These are phyloP conservation scores for Podospora australis DNA, from an alignment of 495 filamentous ascomycete genomes.

Conservation along the genomic window DNA sequence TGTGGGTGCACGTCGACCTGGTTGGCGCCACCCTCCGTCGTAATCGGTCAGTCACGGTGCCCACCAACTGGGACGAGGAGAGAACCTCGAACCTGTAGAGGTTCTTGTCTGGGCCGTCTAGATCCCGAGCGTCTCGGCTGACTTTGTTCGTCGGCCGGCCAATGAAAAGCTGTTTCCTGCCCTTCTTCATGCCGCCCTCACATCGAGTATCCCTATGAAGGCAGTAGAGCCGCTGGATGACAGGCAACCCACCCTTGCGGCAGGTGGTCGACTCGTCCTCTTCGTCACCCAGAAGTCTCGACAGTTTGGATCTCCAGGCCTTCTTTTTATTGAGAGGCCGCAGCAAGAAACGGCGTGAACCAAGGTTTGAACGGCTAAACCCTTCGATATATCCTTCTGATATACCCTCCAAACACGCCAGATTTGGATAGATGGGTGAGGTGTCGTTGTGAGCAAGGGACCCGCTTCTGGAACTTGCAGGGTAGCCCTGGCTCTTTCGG, in stretches of 20 bases:
- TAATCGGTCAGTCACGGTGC: too few relatives aligned
- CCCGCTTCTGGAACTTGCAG: slow-evolving; percentile 24
- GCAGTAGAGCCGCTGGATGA: slow-evolving; percentile 13
- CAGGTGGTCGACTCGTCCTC: slow-evolving; percentile 12
- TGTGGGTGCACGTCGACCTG: too few relatives aligned
- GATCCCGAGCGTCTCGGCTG: too few relatives aligned
- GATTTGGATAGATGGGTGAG: slow-evolving; percentile 14
- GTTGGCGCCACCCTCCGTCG: too few relatives aligned
- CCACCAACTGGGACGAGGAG: too few relatives aligned
- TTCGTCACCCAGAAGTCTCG: slow-evolving; percentile 11
- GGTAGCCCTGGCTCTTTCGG: slow-evolving; percentile 20
- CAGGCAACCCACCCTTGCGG: slow-evolving; percentile 16
- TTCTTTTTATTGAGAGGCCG: slow-evolving; percentile 12
- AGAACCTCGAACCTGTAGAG: too few relatives aligned
- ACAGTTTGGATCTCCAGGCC: slow-evolving; percentile 16
- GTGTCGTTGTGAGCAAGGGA: slow-evolving; percentile 16
- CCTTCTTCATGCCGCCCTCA: slow-evolving; percentile 7
- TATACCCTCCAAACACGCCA: slow-evolving; percentile 22
- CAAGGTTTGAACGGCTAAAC: slow-evolving; percentile 29
- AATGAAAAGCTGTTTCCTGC: slow-evolving; percentile 7
- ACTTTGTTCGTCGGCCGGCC: slow-evolving; percentile 7
- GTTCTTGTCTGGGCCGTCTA: too few relatives aligned
- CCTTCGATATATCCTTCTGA: slow-evolving; percentile 12
- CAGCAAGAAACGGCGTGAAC: slow-evolving; percentile 17
- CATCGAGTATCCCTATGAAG: slow-evolving; percentile 6